A percentile compares a stretch with the other conserved stretches of the same genome.
These are phyloP conservation scores for Zygosaccharomyces pseudobailii DNA, from an alignment of 1,139 yeast genomes.

Conservation along the genomic window DNA sequence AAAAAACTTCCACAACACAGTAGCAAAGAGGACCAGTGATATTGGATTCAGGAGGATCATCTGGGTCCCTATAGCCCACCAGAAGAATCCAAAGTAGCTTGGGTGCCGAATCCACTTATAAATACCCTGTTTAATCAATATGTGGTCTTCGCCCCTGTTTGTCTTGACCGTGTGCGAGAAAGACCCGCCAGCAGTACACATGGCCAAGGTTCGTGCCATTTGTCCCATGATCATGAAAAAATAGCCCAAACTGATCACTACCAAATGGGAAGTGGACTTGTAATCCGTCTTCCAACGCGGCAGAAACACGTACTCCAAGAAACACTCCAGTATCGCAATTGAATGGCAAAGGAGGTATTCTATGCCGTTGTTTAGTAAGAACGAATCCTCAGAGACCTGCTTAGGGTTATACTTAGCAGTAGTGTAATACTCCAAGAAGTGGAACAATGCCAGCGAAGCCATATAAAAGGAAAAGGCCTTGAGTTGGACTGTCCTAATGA, in stretches of 20 bases:
- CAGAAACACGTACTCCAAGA: conserved; percentile 37
- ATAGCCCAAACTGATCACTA: conserved; percentile 43
- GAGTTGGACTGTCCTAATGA: conserved; percentile 33
- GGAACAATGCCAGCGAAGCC: conserved; percentile 56
- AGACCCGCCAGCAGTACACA: conserved; percentile 84
- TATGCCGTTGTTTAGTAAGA: conserved; percentile 66
- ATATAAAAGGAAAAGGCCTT: conserved; percentile 46
- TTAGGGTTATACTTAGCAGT: conserved; percentile 70
- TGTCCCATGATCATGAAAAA: conserved; percentile 57
- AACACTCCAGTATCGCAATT: conserved; percentile 46
- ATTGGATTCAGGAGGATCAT: conserved; percentile 61
- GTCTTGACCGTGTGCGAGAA: conserved; percentile 77
- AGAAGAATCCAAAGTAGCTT: conserved; percentile 82
- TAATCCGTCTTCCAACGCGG: conserved; percentile 34
- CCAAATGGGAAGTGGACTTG: conserved; percentile 5
- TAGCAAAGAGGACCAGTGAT: conserved; percentile 43
- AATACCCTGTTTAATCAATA: conserved; percentile 66
- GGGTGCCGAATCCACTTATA: conserved; percentile 75
- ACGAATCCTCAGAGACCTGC: conserved; percentile 69
- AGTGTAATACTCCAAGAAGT: conserved; percentile 70
- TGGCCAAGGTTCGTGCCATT: conserved; percentile 60
- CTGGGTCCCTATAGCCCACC: conserved; percentile 92
- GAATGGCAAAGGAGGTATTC: conserved; percentile 62
- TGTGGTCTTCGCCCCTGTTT: conserved; percentile 50
- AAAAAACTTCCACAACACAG: conserved; percentile 64